Conservation (phyloP, 345 rosid species). For the Euphorbia tirucalli region DNA sequence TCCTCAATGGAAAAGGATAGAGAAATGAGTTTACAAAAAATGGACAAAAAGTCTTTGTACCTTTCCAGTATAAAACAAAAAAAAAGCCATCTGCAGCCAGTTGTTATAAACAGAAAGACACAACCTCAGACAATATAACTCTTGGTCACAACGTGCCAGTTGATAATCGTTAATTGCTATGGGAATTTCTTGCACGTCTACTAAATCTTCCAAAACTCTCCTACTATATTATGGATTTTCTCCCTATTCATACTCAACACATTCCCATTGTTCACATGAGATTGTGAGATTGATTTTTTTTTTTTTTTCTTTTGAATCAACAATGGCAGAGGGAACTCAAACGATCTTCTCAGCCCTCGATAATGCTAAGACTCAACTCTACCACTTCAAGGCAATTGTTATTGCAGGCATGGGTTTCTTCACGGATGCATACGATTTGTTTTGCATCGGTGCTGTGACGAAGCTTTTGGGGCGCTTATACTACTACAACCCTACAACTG, state of each 20-base stretch:
- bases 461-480: constrained; percentile 57
- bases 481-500: constrained; percentile 31
- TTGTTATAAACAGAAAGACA: background rate
- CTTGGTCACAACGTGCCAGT: background rate
- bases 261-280: constrained; percentile 5
- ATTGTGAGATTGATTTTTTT: background rate
- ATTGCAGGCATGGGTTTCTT: constrained; percentile 69
- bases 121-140: background rate
- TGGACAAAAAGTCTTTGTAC: background rate
- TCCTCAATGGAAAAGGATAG: background rate
- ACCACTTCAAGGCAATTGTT: constrained; percentile 60
- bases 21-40: too few species aligned
- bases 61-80: background rate
- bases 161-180: constrained; percentile 20
- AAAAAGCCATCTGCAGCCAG: background rate
- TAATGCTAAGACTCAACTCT: constrained; percentile 57
- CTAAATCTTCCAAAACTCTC: background rate
- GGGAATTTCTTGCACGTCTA: constrained; percentile 35
- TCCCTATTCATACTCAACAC: background rate
- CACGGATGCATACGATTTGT: constrained; percentile 64
- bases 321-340: constrained; percentile 34
- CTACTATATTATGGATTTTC: constrained; percentile 15
- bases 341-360: constrained; percentile 50
- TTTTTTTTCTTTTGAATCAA: background rate
- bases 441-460: constrained; percentile 58